Evolutionary conservation across 2,329 filamentous ascomycete genomes (phyloP), one percentile per base, ranked within the genome.

Genomic region (Aspergillus eucalypticola): DNA sequence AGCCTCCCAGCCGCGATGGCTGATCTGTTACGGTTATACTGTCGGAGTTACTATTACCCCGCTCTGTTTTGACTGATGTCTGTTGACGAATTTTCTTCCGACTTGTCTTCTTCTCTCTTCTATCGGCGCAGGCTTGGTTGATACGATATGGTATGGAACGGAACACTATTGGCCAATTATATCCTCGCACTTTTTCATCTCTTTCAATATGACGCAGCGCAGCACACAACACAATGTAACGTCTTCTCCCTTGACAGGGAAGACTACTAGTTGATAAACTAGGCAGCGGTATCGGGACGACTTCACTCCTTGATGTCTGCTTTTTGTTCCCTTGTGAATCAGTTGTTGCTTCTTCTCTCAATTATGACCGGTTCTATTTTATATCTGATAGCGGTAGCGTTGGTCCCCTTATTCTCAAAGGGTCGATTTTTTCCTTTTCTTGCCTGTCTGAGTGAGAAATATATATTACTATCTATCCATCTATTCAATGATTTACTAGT

Each of bases 51-150:
- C 41, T 23, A 38, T 55, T 13, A 29, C 51, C 44, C 23, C 15
- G 41, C 35, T 42, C 42, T 59, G 54, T 23, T 53, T 35, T 35
- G 32, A 10, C 52, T 44, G 19, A 56, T 56, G 58, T 46, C 27
- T 13, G 11, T 10, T 48, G 58, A 48, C 51, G 42, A 49, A 46
- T 55, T 44, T 21, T 35, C 32, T 35, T 35, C 32, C 32, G 32
- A 35, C 32, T 35, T 35, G 32, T 19, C 41, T 29, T 55, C 44
- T 44, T 35, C 32, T 35, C 11, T 27, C 21, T 46, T 25, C 3
- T 11, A 17, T 35, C 29, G 53, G 53, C 53, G 53, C 42, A 55
- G 25, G 42, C 13, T 21, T 55, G 53, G 53, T 23, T 44, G 25
- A 35, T 15, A 44, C 35, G 46, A 49, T 35, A 42, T 11, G 32